Evolutionary conservation across 179 eudicot species (phyloP).

Genomic region (Heliamphora pulchella): DNA sequence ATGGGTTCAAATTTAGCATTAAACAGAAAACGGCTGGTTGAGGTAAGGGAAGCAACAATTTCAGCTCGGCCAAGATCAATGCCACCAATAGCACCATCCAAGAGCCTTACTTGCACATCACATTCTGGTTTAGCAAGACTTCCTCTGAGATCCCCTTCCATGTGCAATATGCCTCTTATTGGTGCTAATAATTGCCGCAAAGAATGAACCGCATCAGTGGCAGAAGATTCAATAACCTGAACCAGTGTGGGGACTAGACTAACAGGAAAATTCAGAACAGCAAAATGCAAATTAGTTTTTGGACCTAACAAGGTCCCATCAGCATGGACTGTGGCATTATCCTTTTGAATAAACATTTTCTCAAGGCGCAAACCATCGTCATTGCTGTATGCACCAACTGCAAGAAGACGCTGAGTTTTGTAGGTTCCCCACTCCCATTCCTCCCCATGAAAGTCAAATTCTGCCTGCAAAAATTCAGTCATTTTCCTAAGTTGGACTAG

Average conservation of each 20-base stretch:
- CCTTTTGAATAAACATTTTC: constrained; percentile 92
- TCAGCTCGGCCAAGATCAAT: constrained; percentile 98
- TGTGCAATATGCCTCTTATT: constrained; percentile 85
- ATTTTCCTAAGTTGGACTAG: neutral
- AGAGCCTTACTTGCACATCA: constrained; percentile 95
- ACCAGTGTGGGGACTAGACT: constrained; percentile 88
- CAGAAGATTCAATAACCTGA: constrained; percentile 92
- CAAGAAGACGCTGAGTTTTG: constrained; percentile 89
- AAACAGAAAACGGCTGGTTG: constrained; percentile 87
- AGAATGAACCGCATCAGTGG: constrained; percentile 74
- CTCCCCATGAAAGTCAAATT: constrained; percentile 95
- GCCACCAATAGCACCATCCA: constrained; percentile 97
- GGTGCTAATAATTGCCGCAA: constrained; percentile 81
- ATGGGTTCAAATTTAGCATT: constrained; percentile 97
- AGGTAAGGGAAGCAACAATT: constrained; percentile 92
- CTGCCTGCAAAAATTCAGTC: constrained; percentile 52
- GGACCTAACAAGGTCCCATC: constrained; percentile 96
- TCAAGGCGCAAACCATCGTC: constrained; percentile 97
- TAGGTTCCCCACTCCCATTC: constrained; percentile 99
- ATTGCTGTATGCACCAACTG: constrained; percentile 94
- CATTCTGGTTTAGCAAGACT: constrained; percentile 94
- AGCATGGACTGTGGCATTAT: constrained; percentile 96
- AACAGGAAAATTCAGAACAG: constrained; percentile 91
- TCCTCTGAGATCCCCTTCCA: constrained; percentile 99
- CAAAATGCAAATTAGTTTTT: constrained; percentile 96